Percentiles rank a stretch among this genome's conserved stretches.
Conservation (phyloP, 306 rosid genomes). For the Canavalia ensiformis region DNA sequence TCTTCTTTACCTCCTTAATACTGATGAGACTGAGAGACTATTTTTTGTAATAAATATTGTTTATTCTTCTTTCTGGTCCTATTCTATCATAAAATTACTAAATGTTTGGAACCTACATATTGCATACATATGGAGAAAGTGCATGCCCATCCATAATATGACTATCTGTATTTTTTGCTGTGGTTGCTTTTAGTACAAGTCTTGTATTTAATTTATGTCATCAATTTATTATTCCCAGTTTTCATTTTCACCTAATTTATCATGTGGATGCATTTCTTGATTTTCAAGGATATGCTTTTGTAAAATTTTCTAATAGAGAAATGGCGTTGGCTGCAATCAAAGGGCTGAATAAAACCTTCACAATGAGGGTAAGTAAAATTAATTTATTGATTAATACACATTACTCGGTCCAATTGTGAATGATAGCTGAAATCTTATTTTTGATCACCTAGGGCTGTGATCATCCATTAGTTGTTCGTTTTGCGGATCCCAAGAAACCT, state of each 20-base stretch:
- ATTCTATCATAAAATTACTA: slow-evolving; percentile 36
- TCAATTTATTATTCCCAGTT: slow-evolving; percentile 37
- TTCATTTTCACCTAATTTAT: slow-evolving; percentile 44
- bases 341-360: slow-evolving; percentile 74
- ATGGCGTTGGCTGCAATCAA: slow-evolving; percentile 88
- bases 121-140: slow-evolving; percentile 30
- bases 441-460: slow-evolving; percentile 74
- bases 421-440: slow-evolving; percentile 47
- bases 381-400: slow-evolving; percentile 33
- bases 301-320: slow-evolving; percentile 72
- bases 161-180: slow-evolving; percentile 14
- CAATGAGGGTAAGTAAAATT: slow-evolving; percentile 71
- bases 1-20: not conserved
- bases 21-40: not conserved
- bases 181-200: slow-evolving; percentile 32
- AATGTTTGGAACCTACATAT: not conserved
- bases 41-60: not conserved
- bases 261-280: slow-evolving; percentile 43
- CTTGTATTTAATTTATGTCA: slow-evolving; percentile 36
- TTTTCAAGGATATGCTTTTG: slow-evolving; percentile 79
- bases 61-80: not conserved
- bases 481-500: slow-evolving; percentile 92
- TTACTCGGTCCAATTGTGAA: slow-evolving; percentile 40
- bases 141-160: slow-evolving; percentile 13
- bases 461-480: slow-evolving; percentile 84